phyloP scores from a whole-genome alignment of 1,139 yeast genomes.

The Taphrina sp. region DNA sequence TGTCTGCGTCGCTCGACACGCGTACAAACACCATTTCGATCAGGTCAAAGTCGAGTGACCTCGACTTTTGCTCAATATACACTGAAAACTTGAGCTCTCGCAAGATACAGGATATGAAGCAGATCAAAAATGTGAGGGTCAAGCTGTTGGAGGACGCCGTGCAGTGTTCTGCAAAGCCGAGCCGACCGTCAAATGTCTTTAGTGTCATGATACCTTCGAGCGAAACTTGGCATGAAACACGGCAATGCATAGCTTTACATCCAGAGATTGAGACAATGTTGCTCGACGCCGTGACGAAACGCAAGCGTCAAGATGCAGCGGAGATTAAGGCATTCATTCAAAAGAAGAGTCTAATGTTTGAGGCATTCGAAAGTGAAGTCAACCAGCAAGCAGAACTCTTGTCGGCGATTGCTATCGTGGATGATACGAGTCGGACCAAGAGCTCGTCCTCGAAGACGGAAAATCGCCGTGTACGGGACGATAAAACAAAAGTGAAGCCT shows the following conservation, averaged over 20 bases:
- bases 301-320: constrained; percentile 11
- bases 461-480: too few relatives aligned
- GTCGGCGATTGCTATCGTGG: constrained; percentile 1
- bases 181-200: background rate
- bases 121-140: background rate
- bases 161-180: background rate
- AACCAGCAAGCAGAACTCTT: constrained; percentile 8
- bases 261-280: constrained; percentile 14
- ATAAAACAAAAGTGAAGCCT: background rate
- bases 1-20: too few relatives aligned
- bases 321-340: constrained; percentile 4
- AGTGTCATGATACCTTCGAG: background rate
- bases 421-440: background rate
- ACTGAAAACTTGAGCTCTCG: too few relatives aligned
- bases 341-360: constrained; percentile 1
- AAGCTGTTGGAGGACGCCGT: constrained; percentile 2
- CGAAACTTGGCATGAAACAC: background rate
- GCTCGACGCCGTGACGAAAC: constrained; percentile 1
- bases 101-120: too few relatives aligned
- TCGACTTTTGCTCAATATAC: too few relatives aligned
- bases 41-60: too few relatives aligned
- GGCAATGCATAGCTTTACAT: too few relatives aligned
- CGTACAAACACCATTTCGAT: too few relatives aligned
- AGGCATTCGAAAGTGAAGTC: constrained; percentile 7
- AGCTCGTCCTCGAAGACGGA: background rate